Conservation (phyloP, 2,329 filamentous ascomycete species). For the Trichophyton simii region DNA sequence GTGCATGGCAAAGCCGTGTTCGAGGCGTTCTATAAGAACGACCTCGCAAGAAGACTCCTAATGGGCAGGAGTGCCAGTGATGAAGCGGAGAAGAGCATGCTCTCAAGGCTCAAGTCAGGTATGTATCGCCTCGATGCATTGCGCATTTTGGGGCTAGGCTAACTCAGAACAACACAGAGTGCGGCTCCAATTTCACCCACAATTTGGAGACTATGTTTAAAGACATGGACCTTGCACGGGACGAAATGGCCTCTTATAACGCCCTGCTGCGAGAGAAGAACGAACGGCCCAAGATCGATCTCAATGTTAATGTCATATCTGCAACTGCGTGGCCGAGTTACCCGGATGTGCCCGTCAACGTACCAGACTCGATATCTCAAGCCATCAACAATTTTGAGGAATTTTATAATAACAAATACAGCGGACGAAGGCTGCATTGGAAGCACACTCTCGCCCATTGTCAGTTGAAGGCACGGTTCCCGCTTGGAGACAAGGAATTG, state of each 20-base stretch:
- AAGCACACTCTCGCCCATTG: conserved; percentile 90
- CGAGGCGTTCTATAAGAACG: conserved; percentile 98
- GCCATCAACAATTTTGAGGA: conserved; percentile 69
- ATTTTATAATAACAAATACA: conserved; percentile 84
- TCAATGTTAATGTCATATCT: conserved; percentile 83
- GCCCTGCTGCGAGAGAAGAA: conserved; percentile 49
- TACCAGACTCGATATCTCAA: conserved; percentile 63
- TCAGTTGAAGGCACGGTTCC: conserved; percentile 67
- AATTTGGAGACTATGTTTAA: conserved; percentile 99
- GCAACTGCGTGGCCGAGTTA: conserved; percentile 89
- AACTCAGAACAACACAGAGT: conserved; percentile 45
- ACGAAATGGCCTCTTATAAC: conserved; percentile 87
- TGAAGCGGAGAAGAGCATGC: conserved; percentile 92
- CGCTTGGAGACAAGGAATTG: conserved; percentile 71
- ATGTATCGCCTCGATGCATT: conserved; percentile 14
- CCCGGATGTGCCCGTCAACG: conserved; percentile 58
- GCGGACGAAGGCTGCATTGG: conserved; percentile 75
- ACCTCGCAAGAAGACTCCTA: conserved; percentile 75
- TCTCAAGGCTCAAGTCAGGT: conserved; percentile 70
- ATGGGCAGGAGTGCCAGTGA: conserved; percentile 89
- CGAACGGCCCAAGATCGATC: conserved; percentile 50
- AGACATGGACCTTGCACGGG: conserved; percentile 82
- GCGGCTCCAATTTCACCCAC: conserved; percentile 85
- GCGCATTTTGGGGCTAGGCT: neutral
- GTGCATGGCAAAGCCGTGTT: conserved; percentile 96